A percentile compares a stretch with the other conserved stretches of the same genome.
phyloP scores from a whole-genome alignment of 805 yeast genomes.

The Candida endomychidarum region DNA sequence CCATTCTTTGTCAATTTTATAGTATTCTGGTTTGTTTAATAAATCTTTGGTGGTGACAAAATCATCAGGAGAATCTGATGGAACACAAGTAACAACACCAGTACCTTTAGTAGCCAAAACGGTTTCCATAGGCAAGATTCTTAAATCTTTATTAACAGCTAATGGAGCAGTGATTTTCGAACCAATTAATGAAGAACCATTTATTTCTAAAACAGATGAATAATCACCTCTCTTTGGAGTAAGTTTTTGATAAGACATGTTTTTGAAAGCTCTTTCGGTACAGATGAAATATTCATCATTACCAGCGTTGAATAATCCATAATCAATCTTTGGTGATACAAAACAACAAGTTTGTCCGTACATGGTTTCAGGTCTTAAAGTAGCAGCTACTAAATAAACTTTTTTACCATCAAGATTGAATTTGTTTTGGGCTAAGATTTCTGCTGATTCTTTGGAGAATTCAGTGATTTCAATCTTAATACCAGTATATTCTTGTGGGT shows the following conservation, averaged over 20 bases:
- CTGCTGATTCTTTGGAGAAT: constrained; percentile 56
- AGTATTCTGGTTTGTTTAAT: constrained; percentile 85
- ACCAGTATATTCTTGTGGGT: constrained; percentile 95
- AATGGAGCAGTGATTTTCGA: constrained; percentile 85
- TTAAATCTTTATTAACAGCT: constrained; percentile 63
- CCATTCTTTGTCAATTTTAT: constrained; percentile 85
- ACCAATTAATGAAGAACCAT: constrained; percentile 79
- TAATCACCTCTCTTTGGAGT: constrained; percentile 86
- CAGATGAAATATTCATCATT: constrained; percentile 72
- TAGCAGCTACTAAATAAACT: constrained; percentile 88
- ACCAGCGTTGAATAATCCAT: constrained; percentile 89
- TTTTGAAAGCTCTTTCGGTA: constrained; percentile 94
- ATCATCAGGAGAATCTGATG: constrained; percentile 99
- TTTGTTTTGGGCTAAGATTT: constrained; percentile 46
- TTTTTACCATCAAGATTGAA: constrained; percentile 56
- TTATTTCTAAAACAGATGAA: constrained; percentile 55
- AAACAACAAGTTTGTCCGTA: constrained; percentile 98
- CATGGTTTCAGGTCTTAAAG: constrained; percentile 98
- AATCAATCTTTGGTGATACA: constrained; percentile 90
- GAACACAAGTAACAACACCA: constrained; percentile 98
- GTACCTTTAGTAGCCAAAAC: constrained; percentile 95
- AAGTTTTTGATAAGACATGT: constrained; percentile 92
- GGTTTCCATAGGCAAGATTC: constrained; percentile 96
- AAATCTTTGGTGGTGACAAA: constrained; percentile 83
- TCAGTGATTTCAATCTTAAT: constrained; percentile 77